Evolutionary conservation across 371 early-diverging fungal species (phyloP).

Genomic region (Lichtheimia hyalospora): DNA sequence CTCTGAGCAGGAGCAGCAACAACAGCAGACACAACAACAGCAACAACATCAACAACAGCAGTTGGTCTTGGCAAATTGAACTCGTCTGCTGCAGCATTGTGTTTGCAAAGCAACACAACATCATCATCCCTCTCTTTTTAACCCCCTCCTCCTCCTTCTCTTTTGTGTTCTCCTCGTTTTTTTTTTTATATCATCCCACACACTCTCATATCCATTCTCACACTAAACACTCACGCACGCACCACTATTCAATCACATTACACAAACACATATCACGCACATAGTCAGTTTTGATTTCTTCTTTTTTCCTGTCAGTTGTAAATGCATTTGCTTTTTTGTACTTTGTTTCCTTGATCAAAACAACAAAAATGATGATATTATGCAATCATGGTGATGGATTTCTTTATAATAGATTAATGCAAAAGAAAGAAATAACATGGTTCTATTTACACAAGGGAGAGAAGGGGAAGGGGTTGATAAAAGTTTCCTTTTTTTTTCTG

Average conservation of each 20-base stretch:
- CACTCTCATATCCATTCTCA: background rate
- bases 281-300: background rate
- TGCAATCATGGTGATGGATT: too few species aligned
- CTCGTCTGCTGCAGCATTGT: too few species aligned
- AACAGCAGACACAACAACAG: conserved; percentile 1
- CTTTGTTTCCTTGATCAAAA: background rate
- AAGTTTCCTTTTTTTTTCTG: background rate
- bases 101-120: background rate
- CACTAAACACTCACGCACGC: conserved; percentile 1
- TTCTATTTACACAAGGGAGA: too few species aligned
- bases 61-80: conserved; percentile 13
- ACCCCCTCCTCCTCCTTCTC: background rate
- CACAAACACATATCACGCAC: conserved; percentile 2
- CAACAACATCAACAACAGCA: conserved; percentile 5
- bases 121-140: background rate
- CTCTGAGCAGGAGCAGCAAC: conserved; percentile 7
- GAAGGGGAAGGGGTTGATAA: too few species aligned
- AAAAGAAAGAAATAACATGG: too few species aligned
- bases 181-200: too few species aligned
- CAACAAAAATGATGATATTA: too few species aligned
- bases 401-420: too few species aligned
- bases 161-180: background rate
- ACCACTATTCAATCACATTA: background rate
- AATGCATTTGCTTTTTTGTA: conserved; percentile 1
- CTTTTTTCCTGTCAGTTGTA: conserved; percentile 2